phyloP scores from a whole-genome alignment of 2,329 filamentous ascomycete species.

The Xylaria sp. region DNA sequence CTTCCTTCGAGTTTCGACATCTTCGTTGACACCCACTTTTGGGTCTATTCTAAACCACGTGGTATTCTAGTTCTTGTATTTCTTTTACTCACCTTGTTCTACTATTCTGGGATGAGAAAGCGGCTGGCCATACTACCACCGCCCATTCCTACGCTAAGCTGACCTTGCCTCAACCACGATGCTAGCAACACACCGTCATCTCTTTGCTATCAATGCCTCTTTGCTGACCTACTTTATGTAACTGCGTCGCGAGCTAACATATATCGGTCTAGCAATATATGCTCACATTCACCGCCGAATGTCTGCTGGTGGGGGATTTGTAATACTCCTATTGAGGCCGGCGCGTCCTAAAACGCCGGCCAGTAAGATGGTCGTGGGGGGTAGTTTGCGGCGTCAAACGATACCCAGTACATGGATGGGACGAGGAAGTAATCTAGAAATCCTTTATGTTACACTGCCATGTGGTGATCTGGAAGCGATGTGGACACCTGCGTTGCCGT shows the following conservation, averaged over 20 bases:
- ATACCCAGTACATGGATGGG: conserved; percentile 10
- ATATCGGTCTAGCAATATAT: background rate
- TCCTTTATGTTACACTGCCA: background rate
- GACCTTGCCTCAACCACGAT: conserved; percentile 6
- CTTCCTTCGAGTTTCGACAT: conserved; percentile 20
- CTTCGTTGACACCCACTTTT: background rate
- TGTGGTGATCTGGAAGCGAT: conserved; percentile 14
- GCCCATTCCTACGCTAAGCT: conserved; percentile 21
- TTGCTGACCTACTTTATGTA: conserved; percentile 1
- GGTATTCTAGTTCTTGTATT: background rate
- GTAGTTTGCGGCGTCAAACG: conserved; percentile 11
- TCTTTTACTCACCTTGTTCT: background rate
- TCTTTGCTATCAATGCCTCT: background rate
- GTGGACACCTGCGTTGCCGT: background rate
- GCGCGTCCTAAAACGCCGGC: conserved; percentile 1
- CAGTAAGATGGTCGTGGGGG: conserved; percentile 14
- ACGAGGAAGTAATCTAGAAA: background rate
- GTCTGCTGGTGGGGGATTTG: background rate
- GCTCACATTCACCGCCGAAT: conserved; percentile 17
- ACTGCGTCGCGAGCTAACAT: background rate
- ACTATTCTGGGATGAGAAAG: conserved; percentile 1
- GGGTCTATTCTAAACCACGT: background rate
- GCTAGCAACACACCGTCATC: background rate
- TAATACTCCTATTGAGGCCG: background rate
- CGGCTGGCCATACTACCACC: background rate